These are phyloP conservation scores for Hypomyces rosellus DNA, from an alignment of 2,329 filamentous ascomycete species.

Conservation along the genomic window DNA sequence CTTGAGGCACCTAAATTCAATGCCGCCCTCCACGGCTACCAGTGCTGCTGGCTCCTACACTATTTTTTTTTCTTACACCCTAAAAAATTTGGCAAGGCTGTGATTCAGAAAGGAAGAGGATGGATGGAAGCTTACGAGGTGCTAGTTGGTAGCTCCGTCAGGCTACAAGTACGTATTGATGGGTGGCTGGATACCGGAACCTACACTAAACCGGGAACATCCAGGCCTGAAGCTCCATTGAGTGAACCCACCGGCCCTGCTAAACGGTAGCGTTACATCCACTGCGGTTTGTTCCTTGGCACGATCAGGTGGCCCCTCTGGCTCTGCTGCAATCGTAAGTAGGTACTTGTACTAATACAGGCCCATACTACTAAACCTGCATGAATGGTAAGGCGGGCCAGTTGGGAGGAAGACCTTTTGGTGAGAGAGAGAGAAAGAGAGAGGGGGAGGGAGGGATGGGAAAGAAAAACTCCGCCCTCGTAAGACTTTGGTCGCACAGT, in stretches of 20 bases:
- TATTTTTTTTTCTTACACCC: no score
- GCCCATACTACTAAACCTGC: neutral
- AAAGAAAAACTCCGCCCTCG: neutral
- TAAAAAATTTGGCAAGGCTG: no score
- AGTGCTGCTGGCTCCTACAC: no score
- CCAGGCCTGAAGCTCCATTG: constrained; percentile 2
- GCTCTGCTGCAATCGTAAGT: neutral
- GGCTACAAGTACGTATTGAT: no score
- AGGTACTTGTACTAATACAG: neutral
- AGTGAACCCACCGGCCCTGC: neutral
- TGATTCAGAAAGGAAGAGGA: no score
- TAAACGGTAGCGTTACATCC: constrained; percentile 11
- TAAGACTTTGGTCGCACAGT: neutral
- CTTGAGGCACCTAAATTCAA: no score
- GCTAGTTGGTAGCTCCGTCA: no score
- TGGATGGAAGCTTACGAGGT: no score
- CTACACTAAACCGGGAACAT: neutral
- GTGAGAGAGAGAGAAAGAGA: neutral
- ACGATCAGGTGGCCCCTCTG: constrained; percentile 5
- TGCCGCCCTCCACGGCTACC: no score
- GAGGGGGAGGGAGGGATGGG: neutral
- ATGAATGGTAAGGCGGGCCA: no score
- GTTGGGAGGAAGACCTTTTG: no score
- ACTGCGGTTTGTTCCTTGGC: constrained; percentile 8
- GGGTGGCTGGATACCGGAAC: neutral